phyloP scores from a whole-genome alignment of 148 eudicot genomes.

The Cornus kousa region DNA sequence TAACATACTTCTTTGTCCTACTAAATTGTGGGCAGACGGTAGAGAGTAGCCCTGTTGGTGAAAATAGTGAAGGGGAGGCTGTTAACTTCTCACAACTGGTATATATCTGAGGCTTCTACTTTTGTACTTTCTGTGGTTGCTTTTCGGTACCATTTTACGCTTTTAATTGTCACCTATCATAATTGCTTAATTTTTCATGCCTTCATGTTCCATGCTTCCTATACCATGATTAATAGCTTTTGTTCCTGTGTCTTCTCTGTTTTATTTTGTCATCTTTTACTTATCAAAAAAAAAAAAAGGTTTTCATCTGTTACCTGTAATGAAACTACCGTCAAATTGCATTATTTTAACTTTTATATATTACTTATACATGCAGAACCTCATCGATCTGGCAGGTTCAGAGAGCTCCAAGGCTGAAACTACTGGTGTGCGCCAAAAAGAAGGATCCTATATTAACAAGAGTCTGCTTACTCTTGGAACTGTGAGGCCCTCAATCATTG shows the following conservation, averaged over 20 bases:
- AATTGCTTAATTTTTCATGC: not conserved
- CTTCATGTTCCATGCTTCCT: not conserved
- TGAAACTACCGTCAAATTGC: not conserved
- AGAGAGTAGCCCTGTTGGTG: constrained; percentile 98
- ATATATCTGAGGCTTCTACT: constrained; percentile 1
- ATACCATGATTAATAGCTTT: no score
- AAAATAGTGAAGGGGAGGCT: constrained; percentile 72
- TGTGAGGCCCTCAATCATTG: constrained; percentile 56
- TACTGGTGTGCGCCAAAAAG: constrained; percentile 85
- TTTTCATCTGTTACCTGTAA: not conserved
- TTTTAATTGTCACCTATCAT: not conserved
- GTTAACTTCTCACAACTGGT: constrained; percentile 96
- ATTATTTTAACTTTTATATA: constrained; percentile 23
- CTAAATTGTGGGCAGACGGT: constrained; percentile 57
- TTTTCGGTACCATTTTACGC: not conserved
- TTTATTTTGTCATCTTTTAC: no score
- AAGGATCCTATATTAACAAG: constrained; percentile 95
- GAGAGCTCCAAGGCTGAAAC: constrained; percentile 99
- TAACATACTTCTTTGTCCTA: not conserved
- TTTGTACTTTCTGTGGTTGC: not conserved
- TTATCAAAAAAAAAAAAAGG: no score
- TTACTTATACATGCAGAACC: constrained; percentile 83
- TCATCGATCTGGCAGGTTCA: constrained; percentile 99
- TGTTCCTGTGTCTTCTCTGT: not conserved
- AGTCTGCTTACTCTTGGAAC: constrained; percentile 97